These are phyloP conservation scores for Exobasidium cylindrosporum DNA, from an alignment of 1,284 basidiomycete species.

Conservation along the genomic window DNA sequence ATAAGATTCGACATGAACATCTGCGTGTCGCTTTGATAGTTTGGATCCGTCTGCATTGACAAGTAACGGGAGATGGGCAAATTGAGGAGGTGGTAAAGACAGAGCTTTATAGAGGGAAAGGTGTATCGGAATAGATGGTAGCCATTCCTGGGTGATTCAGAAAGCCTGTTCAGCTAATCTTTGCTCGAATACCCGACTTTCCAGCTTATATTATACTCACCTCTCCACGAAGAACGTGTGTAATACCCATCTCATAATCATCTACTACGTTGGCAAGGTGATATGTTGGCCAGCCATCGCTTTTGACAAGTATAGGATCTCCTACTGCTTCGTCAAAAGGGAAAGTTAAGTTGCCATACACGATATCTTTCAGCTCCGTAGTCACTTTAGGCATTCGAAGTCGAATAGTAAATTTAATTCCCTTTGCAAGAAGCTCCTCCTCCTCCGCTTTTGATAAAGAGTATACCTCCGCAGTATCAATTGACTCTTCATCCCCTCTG, in stretches of 20 bases:
- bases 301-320: constrained; percentile 88
- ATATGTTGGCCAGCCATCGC: constrained; percentile 90
- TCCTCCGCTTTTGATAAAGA: neutral
- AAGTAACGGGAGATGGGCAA: constrained; percentile 86
- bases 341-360: constrained; percentile 73
- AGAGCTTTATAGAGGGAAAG: constrained; percentile 82
- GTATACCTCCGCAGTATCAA: neutral
- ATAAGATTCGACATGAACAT: constrained; percentile 81
- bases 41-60: constrained; percentile 88
- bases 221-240: constrained; percentile 90
- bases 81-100: constrained; percentile 70
- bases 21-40: constrained; percentile 76
- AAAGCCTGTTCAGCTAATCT: neutral
- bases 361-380: constrained; percentile 61
- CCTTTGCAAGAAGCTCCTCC: neutral
- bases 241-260: constrained; percentile 91
- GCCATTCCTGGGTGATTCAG: constrained; percentile 69
- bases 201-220: neutral
- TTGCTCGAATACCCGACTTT: constrained; percentile 27
- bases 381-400: neutral
- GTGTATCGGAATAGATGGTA: constrained; percentile 89
- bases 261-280: constrained; percentile 95
- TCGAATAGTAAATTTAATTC: neutral
- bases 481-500: neutral
- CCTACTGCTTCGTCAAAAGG: constrained; percentile 60